Evolutionary conservation across 495 filamentous ascomycete species (phyloP).

Genomic region (Penicillium herquei): DNA sequence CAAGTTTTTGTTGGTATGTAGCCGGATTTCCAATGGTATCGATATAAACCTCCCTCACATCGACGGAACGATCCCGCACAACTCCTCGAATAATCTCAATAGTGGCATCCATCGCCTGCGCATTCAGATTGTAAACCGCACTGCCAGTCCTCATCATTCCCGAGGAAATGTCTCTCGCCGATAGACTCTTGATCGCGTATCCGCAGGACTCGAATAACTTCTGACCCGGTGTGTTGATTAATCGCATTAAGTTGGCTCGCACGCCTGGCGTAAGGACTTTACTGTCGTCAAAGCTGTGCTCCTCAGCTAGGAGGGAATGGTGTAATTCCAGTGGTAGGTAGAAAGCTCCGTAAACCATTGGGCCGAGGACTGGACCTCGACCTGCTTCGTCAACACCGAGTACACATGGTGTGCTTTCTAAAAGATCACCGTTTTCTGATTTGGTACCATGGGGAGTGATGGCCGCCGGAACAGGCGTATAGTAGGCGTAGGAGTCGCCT

Average conservation of each 20-base stretch:
- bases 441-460: slow-evolving; percentile 39
- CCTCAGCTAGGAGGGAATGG: slow-evolving; percentile 65
- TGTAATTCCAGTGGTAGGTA: slow-evolving; percentile 72
- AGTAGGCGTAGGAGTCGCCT: slow-evolving; percentile 82
- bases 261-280: slow-evolving; percentile 77
- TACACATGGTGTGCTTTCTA: slow-evolving; percentile 52
- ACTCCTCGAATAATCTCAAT: slow-evolving; percentile 78
- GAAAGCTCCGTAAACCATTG: slow-evolving; percentile 95
- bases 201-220: slow-evolving; percentile 70
- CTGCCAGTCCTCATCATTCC: slow-evolving; percentile 69
- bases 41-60: slow-evolving; percentile 86
- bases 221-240: slow-evolving; percentile 63
- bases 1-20: slow-evolving; percentile 79
- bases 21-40: slow-evolving; percentile 87
- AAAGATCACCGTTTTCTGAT: slow-evolving; percentile 8
- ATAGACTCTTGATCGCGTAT: slow-evolving; percentile 78
- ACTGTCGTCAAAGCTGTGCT: slow-evolving; percentile 88
- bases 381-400: slow-evolving; percentile 96
- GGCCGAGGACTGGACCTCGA: slow-evolving; percentile 89
- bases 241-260: slow-evolving; percentile 71
- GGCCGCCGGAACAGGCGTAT: slow-evolving; percentile 63
- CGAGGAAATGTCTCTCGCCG: slow-evolving; percentile 77
- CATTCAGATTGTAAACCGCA: slow-evolving; percentile 85
- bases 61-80: slow-evolving; percentile 65
- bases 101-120: slow-evolving; percentile 96